Conservation (phyloP, 2,329 filamentous ascomycete species). For the Didymella pinodella region DNA sequence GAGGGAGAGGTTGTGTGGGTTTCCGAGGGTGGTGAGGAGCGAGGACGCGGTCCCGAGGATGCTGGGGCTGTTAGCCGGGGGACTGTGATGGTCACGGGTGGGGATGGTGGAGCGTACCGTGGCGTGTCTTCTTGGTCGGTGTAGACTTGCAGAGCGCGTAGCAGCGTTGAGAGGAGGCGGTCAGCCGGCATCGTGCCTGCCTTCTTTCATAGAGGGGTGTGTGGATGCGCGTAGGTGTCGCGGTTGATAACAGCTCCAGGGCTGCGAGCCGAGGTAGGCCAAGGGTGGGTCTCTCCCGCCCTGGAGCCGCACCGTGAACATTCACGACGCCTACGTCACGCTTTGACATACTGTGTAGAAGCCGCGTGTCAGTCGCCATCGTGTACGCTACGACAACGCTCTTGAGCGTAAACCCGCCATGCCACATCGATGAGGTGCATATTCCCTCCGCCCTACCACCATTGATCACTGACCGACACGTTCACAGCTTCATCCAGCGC, state of each 20-base stretch:
- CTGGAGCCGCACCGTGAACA: slow-evolving; percentile 20
- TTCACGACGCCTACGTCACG: slow-evolving; percentile 30
- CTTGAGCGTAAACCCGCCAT: slow-evolving; percentile 26
- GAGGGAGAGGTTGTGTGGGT: slow-evolving; percentile 76
- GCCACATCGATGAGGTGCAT: slow-evolving; percentile 45
- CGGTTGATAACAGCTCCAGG: slow-evolving; percentile 23
- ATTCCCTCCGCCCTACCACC: not conserved
- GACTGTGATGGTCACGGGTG: slow-evolving; percentile 22
- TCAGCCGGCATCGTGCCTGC: slow-evolving; percentile 68
- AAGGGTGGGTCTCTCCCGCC: slow-evolving; percentile 26
- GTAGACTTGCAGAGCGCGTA: slow-evolving; percentile 68
- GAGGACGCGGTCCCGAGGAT: slow-evolving; percentile 71
- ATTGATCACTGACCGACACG: slow-evolving; percentile 4
- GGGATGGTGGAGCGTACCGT: slow-evolving; percentile 54
- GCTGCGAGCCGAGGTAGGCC: slow-evolving; percentile 40
- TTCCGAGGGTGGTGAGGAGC: slow-evolving; percentile 73
- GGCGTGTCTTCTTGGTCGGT: slow-evolving; percentile 67
- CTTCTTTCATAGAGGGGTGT: slow-evolving; percentile 2
- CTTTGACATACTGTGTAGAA: not conserved
- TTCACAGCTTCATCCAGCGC: slow-evolving; percentile 55
- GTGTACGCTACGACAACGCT: not conserved
- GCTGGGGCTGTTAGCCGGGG: slow-evolving; percentile 35
- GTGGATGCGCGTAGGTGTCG: slow-evolving; percentile 11
- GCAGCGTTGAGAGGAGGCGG: slow-evolving; percentile 70
- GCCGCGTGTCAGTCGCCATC: not conserved